Conservation (phyloP, 2,329 filamentous ascomycete species). For the Shiraia sp. region DNA sequence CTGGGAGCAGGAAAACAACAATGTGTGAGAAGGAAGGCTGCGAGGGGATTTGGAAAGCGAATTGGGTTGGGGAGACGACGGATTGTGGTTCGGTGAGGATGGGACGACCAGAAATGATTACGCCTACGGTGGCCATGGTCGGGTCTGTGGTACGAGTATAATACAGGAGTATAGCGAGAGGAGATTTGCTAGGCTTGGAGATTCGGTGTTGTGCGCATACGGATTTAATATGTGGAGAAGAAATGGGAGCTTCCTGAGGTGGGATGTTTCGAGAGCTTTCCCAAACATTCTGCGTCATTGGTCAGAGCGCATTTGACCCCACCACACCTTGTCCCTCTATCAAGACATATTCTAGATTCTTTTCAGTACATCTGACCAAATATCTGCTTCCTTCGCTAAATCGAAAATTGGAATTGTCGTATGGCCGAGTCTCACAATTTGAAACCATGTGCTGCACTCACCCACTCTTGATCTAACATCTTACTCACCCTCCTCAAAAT, state of each 20-base stretch:
- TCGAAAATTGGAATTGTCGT: background rate
- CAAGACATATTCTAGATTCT: background rate
- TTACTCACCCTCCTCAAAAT: conserved; percentile 58
- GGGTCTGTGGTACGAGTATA: background rate
- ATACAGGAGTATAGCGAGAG: too few relatives aligned
- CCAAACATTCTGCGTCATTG: conserved; percentile 24
- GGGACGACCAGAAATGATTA: conserved; percentile 64
- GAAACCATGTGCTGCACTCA: conserved; percentile 41
- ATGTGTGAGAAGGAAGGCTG: conserved; percentile 69
- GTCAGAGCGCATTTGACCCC: conserved; percentile 9
- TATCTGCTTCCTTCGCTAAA: too few relatives aligned
- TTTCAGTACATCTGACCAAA: background rate
- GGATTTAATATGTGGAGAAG: conserved; percentile 1
- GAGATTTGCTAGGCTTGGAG: background rate
- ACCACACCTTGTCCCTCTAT: background rate
- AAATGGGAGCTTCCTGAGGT: background rate
- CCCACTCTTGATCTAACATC: conserved; percentile 58
- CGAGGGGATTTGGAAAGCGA: conserved; percentile 69
- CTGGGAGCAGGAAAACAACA: conserved; percentile 86
- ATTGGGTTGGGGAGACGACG: conserved; percentile 63
- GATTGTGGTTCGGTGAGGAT: conserved; percentile 61
- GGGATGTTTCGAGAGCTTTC: conserved; percentile 24
- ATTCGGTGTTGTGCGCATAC: conserved; percentile 3
- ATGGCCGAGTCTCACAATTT: conserved; percentile 12
- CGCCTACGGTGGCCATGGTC: conserved; percentile 59